Evolutionary conservation across 495 filamentous ascomycete species (phyloP), one percentile per base, ranked within the genome.

Genomic region (Zalerion maritima): DNA sequence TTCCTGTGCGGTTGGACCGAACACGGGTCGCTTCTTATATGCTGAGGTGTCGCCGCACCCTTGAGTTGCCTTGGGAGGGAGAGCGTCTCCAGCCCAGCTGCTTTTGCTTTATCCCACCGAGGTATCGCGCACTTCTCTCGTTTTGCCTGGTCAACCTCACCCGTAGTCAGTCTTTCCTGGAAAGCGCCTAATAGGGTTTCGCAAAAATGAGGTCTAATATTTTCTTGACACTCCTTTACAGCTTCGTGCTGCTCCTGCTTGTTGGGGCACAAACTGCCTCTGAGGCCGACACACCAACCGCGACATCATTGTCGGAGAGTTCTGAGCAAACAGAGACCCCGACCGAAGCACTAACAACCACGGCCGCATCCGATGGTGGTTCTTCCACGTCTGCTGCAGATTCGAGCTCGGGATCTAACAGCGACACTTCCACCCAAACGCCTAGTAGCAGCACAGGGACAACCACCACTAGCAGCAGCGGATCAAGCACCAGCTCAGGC

Each of bases 241-340:
- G 41, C 29, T 33, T 47, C 12, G 16, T 32, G 3, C 32, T 47
- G 20, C 21, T 56, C 24, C 19, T 38, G 14, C 32, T 38, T 0
- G 36, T 41, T 6, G 18, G 27, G 6, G 52, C 50, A 12, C 50
- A 54, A 31, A 36, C 39, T 6, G 32, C 50, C 29, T 30, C 43
- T 27, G 29, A 37, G 28, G 23, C 38, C 30, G 21, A 25, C 20
- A 24, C 30, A 10, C 24, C 35, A 7, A 39, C 46, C 20, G 30
- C 33, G 16, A 35, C 40, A 19, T n/a, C 29, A 4, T 26, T 34
- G 18, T 31, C 38, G 11, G 32, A 41, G 26, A 14, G 12, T 14
- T 19, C 34, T 13, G 24, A 18, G 6, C 28, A 34, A 6, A 9
- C 30, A 13, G 36, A 38, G 6, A 24, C 31, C 14, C 32, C 38